phyloP scores from a whole-genome alignment of 352 stramenopile species.

The Globisporangium spinosum region DNA sequence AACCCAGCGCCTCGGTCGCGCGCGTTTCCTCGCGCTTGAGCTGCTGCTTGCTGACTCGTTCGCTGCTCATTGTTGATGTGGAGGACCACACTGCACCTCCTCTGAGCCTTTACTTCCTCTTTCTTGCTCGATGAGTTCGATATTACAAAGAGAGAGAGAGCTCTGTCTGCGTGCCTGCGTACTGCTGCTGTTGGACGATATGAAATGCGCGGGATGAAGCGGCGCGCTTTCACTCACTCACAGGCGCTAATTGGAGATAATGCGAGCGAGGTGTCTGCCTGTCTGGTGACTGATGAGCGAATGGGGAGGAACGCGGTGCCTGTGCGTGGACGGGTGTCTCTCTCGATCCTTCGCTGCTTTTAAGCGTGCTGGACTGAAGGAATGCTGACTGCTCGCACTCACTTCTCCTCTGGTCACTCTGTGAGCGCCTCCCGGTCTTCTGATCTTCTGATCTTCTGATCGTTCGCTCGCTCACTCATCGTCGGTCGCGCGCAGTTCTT shows the following conservation, averaged over 20 bases:
- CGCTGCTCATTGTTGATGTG: neutral
- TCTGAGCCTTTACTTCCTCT: neutral
- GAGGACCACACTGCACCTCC: neutral
- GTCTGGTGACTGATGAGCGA: neutral
- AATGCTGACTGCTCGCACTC: neutral
- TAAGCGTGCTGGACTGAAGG: neutral
- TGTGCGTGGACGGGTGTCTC: neutral
- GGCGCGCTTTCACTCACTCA: too few species aligned
- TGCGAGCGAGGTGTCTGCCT: neutral
- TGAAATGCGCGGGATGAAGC: neutral
- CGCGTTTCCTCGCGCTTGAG: slow-evolving; percentile 15
- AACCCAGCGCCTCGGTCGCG: slow-evolving; percentile 5
- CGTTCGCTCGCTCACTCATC: neutral
- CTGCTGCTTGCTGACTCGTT: neutral
- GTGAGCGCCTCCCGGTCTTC: neutral
- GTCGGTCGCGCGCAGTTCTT: neutral
- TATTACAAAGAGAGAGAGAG: too few species aligned
- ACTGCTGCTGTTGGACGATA: slow-evolving; percentile 2
- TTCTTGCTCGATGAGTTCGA: neutral
- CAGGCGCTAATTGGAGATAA: neutral
- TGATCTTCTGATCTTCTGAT: neutral
- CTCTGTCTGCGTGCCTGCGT: neutral
- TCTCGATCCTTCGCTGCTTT: neutral
- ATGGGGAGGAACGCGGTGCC: neutral
- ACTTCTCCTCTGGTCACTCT: too few species aligned